Percentiles rank a stretch among this genome's conserved stretches.
Evolutionary conservation across 768 basidiomycete genomes (phyloP).

Genomic region (Dacryopinax spathularia): DNA sequence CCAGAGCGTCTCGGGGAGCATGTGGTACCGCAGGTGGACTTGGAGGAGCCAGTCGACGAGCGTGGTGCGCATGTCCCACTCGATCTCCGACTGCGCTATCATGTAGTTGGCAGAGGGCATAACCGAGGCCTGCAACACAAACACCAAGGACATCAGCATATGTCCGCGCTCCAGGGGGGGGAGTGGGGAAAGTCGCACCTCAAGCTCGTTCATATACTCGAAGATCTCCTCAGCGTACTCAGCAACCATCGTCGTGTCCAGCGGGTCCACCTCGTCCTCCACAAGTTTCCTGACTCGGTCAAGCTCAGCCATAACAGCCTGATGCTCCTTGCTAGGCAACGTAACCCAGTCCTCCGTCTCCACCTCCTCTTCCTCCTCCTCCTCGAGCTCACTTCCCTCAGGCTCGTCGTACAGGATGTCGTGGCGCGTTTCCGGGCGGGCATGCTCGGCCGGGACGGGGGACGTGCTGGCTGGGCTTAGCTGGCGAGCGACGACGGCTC

Average conservation of each 20-base stretch:
- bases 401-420: constrained; percentile 2
- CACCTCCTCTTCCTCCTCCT: constrained; percentile 19
- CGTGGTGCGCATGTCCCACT: constrained; percentile 88
- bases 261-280: constrained; percentile 60
- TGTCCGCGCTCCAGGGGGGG: neutral
- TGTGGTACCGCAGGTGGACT: constrained; percentile 94
- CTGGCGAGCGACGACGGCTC: constrained; percentile 9
- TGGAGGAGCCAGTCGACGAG: constrained; percentile 97
- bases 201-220: constrained; percentile 83
- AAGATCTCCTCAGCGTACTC: constrained; percentile 99
- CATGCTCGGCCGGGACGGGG: neutral
- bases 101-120: constrained; percentile 94
- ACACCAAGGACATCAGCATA: neutral
- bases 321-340: constrained; percentile 22
- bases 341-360: constrained; percentile 29
- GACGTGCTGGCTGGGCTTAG: constrained; percentile 2
- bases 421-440: neutral
- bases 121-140: constrained; percentile 54
- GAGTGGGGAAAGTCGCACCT: constrained; percentile 48
- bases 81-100: constrained; percentile 80
- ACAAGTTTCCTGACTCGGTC: constrained; percentile 46
- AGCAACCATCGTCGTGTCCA: constrained; percentile 90
- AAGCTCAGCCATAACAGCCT: constrained; percentile 33
- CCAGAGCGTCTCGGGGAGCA: constrained; percentile 98
- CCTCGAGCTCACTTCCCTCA: constrained; percentile 8